Conservation (phyloP, 2,329 filamentous ascomycete genomes). For the Hymenoscyphus repandus region DNA sequence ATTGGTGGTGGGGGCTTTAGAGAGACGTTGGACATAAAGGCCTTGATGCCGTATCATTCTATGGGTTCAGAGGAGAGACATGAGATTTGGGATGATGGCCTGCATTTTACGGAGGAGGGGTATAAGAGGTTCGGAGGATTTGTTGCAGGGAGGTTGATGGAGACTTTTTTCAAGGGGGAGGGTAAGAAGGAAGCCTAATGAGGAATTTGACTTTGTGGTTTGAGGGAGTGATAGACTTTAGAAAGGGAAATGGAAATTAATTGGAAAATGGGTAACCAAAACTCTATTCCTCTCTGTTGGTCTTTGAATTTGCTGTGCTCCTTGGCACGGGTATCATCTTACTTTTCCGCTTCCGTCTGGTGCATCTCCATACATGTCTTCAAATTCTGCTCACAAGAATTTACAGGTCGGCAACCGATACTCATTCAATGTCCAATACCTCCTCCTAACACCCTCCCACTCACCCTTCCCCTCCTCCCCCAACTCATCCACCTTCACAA, state of each 20-base stretch:
- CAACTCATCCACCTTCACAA: slow-evolving; percentile 61
- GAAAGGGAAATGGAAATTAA: neutral
- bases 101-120: slow-evolving; percentile 54
- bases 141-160: slow-evolving; percentile 48
- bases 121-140: slow-evolving; percentile 58
- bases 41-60: slow-evolving; percentile 47
- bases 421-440: slow-evolving; percentile 82
- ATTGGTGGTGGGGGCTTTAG: neutral
- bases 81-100: slow-evolving; percentile 55
- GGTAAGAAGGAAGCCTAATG: neutral
- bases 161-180: slow-evolving; percentile 33
- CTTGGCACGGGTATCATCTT: slow-evolving; percentile 5
- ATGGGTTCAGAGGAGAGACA: slow-evolving; percentile 42
- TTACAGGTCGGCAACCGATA: slow-evolving; percentile 72
- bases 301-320: neutral
- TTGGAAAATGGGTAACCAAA: neutral
- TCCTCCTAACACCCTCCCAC: slow-evolving; percentile 82
- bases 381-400: slow-evolving; percentile 45
- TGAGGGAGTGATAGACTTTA: neutral
- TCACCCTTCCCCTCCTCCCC: slow-evolving; percentile 64
- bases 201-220: neutral
- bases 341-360: neutral
- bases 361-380: neutral
- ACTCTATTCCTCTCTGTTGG: neutral
- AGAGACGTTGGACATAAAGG: slow-evolving; percentile 48